Base-by-base conservation (phyloP, 768 basidiomycete species). In the Gymnopilus dilepis region DNA sequence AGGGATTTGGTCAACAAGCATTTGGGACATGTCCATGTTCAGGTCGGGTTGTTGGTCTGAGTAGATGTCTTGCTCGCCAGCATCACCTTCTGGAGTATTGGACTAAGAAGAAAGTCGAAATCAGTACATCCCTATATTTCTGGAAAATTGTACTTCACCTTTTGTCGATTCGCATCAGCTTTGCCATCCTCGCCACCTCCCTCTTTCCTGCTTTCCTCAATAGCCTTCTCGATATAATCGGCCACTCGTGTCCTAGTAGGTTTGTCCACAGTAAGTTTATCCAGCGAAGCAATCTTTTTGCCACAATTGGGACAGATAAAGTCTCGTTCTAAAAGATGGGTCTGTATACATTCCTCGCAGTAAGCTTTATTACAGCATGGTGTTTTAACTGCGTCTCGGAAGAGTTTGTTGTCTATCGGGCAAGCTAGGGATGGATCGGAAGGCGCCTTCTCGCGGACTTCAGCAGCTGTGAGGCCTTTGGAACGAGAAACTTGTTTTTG, bases 281-380 rank as follows among this genome's bases (percentile, higher is more conserved):
- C 95, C 69, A 99, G 78, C 34, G 92, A 95, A 3, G 89, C 83
- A 62, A 99, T 86, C 78, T 91, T 95, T 76, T 90, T 89, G 64
- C 86, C 83, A 75, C 97, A 99, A 66, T 88, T 87, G 7, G 94
- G 96, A 76, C 97, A 99, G 59, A 90, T 79, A 75, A 99, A 99
- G 79, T 97, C 95, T 76, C 93, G 88, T 74, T 99, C 97, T 65
- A 97, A 85, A 53, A 99, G 82, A 76, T 96, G 85, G 42, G 92
- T 95, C 74, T 96, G 92, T 64, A 99, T 92, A 78, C 97, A 98
- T 74, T 99, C 97, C 77, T 99, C 96, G 82, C 97, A 98, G 76
- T 92, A 99, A 12, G 84, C 70, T 41, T 89, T 93, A 67, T 85
- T 86, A 80, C 97, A 99, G 77, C 97, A 98, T 2, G 97, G 97